phyloP scores from a whole-genome alignment of 192 early-diverging fungal genomes.

The Coemansia pectinata region DNA sequence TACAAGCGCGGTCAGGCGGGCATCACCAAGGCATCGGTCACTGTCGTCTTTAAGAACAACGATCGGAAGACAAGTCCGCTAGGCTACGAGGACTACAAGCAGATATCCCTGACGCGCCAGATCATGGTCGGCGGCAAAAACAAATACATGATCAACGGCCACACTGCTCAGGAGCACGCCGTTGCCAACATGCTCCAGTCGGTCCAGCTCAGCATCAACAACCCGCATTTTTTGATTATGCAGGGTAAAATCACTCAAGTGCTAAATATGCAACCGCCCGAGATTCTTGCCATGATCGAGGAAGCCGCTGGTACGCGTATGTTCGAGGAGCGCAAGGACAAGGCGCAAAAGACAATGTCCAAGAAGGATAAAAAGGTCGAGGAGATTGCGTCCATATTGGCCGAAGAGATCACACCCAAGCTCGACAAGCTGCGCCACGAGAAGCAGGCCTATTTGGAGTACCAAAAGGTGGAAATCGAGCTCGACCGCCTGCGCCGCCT shows the following conservation, averaged over 20 bases:
- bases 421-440: slow-evolving; percentile 85
- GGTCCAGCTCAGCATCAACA: slow-evolving; percentile 98
- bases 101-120: slow-evolving; percentile 95
- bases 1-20: slow-evolving; percentile 99
- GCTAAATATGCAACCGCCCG: slow-evolving; percentile 97
- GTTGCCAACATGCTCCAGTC: slow-evolving; percentile 95
- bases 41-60: slow-evolving; percentile 94
- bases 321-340: slow-evolving; percentile 98
- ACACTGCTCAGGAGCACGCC: slow-evolving; percentile 82
- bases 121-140: slow-evolving; percentile 88
- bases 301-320: slow-evolving; percentile 98
- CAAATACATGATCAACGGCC: slow-evolving; percentile 97
- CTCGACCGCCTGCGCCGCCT: slow-evolving; percentile 80
- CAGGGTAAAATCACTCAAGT: slow-evolving; percentile 99
- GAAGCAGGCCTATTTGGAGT: slow-evolving; percentile 89
- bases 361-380: slow-evolving; percentile 97
- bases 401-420: slow-evolving; percentile 90
- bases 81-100: slow-evolving; percentile 80
- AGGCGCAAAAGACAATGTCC: slow-evolving; percentile 87
- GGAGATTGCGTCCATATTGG: slow-evolving; percentile 81
- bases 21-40: slow-evolving; percentile 95
- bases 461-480: slow-evolving; percentile 89
- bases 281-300: slow-evolving; percentile 98
- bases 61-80: slow-evolving; percentile 82
- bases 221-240: slow-evolving; percentile 99